phyloP scores from a whole-genome alignment of 2,329 filamentous ascomycete genomes.

The Penicillium sp. region DNA sequence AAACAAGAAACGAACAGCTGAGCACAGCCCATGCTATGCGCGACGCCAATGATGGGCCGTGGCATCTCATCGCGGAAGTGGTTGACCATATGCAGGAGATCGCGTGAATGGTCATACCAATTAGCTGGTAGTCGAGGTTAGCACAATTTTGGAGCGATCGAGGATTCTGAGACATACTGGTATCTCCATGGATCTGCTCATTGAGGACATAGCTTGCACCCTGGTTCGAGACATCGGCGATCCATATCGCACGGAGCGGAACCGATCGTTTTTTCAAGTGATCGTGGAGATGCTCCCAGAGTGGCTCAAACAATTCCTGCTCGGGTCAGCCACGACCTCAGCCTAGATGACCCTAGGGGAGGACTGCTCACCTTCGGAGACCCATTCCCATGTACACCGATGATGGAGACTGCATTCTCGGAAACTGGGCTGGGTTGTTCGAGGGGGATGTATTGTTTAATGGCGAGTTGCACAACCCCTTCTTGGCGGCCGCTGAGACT shows the following conservation, averaged over 20 bases:
- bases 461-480: constrained; percentile 51
- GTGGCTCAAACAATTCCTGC: constrained; percentile 58
- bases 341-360: background rate
- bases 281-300: constrained; percentile 61
- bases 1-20: background rate
- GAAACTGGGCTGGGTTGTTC: constrained; percentile 43
- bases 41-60: background rate
- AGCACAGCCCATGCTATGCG: background rate
- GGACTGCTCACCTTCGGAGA: constrained; percentile 49
- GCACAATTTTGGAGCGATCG: background rate
- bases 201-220: background rate
- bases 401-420: constrained; percentile 43
- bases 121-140: background rate
- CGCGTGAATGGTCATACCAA: background rate
- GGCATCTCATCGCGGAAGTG: background rate
- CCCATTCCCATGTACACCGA: constrained; percentile 18
- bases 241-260: background rate
- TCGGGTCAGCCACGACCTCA: background rate
- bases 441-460: constrained; percentile 61
- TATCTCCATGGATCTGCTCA: background rate
- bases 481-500: constrained; percentile 48
- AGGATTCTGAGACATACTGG: background rate
- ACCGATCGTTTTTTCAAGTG: background rate
- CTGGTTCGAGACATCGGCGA: background rate
- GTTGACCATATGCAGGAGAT: background rate